phyloP scores from a whole-genome alignment of 1,284 basidiomycete species.

The Trametes polyzona region DNA sequence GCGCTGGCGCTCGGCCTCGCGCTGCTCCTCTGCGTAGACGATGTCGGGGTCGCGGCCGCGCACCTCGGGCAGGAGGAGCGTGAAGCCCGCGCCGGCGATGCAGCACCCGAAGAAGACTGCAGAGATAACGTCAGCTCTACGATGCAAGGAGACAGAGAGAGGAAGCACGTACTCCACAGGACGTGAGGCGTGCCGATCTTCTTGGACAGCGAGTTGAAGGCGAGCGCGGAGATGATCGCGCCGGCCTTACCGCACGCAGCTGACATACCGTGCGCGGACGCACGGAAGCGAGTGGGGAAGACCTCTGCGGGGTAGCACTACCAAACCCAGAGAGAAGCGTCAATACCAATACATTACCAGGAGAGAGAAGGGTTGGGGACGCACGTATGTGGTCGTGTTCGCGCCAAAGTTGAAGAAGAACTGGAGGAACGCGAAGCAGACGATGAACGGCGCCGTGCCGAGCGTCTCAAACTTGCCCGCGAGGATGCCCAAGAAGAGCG shows the following conservation, averaged over 20 bases:
- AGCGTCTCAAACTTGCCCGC: slow-evolving; percentile 70
- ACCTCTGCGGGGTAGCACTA: slow-evolving; percentile 80
- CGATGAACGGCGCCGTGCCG: slow-evolving; percentile 66
- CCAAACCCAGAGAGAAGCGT: slow-evolving; percentile 14
- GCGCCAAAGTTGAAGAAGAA: slow-evolving; percentile 87
- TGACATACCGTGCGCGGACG: slow-evolving; percentile 80
- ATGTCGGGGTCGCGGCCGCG: slow-evolving; percentile 75
- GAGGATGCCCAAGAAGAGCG: slow-evolving; percentile 68
- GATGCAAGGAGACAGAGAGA: slow-evolving; percentile 29
- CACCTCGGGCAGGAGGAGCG: slow-evolving; percentile 82
- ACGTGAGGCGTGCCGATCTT: slow-evolving; percentile 64
- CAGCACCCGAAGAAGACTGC: slow-evolving; percentile 66
- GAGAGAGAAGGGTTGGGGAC: slow-evolving; percentile 24
- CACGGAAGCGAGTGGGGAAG: slow-evolving; percentile 87
- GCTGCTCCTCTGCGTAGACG: slow-evolving; percentile 54
- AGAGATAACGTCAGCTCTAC: slow-evolving; percentile 11
- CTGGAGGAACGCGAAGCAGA: slow-evolving; percentile 71
- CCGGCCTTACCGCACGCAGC: slow-evolving; percentile 82
- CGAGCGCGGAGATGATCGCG: slow-evolving; percentile 83
- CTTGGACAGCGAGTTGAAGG: slow-evolving; percentile 72
- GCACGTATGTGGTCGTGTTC: slow-evolving; percentile 74
- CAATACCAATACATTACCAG: slow-evolving; percentile 4
- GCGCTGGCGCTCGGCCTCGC: slow-evolving; percentile 13
- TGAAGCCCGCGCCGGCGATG: slow-evolving; percentile 61
- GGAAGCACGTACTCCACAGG: slow-evolving; percentile 64